These are phyloP conservation scores for Mycena amicta DNA, from an alignment of 768 basidiomycete genomes.

Conservation along the genomic window DNA sequence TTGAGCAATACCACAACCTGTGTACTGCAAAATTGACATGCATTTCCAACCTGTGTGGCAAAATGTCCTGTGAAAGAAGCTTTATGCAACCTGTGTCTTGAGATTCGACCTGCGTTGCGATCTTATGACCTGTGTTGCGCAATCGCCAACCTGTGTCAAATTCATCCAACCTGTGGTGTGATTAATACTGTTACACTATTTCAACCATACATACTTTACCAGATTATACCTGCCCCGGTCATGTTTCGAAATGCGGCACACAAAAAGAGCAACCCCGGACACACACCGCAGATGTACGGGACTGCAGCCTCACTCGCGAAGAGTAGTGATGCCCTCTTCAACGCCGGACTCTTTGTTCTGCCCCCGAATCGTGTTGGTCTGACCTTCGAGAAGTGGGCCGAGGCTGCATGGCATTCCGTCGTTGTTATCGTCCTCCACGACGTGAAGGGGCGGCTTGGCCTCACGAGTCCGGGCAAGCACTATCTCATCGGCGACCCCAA, in stretches of 20 bases:
- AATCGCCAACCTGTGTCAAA: too few species aligned
- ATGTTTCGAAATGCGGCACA: background rate
- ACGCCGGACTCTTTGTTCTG: background rate
- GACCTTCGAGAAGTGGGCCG: background rate
- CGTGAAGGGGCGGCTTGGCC: background rate
- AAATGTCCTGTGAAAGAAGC: too few species aligned
- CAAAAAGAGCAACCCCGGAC: background rate
- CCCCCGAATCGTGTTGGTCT: background rate
- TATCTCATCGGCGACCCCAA: background rate
- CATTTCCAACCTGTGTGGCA: too few species aligned
- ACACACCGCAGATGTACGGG: background rate
- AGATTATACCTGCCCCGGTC: background rate
- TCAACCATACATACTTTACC: too few species aligned
- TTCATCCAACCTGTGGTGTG: too few species aligned
- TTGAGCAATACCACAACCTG: too few species aligned
- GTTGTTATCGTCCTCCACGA: background rate
- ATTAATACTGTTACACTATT: too few species aligned
- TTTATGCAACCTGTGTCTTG: too few species aligned
- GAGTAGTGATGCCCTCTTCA: background rate
- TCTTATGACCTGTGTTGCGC: too few species aligned
- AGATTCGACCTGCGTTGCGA: too few species aligned
- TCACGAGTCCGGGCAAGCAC: background rate
- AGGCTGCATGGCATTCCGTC: background rate
- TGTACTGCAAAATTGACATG: too few species aligned
- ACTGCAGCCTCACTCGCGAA: background rate